Evolutionary conservation across 352 stramenopile genomes (phyloP), one percentile per base, ranked within the genome.

Genomic region (Thalassiosira mediterranea): DNA sequence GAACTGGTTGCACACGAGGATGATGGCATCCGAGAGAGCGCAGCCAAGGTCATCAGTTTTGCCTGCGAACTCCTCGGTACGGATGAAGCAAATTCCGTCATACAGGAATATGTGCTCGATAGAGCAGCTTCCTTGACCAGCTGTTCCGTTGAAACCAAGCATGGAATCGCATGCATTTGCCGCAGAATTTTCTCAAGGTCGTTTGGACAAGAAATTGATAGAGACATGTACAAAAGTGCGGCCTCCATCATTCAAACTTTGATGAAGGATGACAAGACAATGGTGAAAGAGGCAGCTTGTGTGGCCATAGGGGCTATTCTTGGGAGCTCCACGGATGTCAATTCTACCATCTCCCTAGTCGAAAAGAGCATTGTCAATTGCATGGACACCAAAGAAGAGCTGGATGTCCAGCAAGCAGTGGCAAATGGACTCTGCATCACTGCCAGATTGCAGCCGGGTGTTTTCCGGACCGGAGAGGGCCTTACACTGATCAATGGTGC

Each of bases 31-130:
- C 79, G 88, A 21, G 76, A 92, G 42, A 87, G 72, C 64, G 87
- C 85, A 26, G 84, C 83, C 4, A 93, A 93, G 63, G 88, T 93
- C 0, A 73, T 91, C 34, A 87, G 87, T 11, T 83, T 74, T 44
- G 74, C 82, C 26, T 90, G 79, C 63, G 76, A 86, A 19, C 74
- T 91, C 37, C 59, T 92, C 11, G 86, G 81, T 54, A 28, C 44
- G 8, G 76, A 90, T n/a, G 64, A 57, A 38, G 63, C 84, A 11
- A 75, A 67, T 17, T 52, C 76, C 26, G 63, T 84, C 3, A 48
- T 92, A 19, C 23, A 81, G 29, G 70, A 90, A 61, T 63, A 72
- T n/a, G 67, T 93, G 49, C 7, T 90, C 11, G 58, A 79, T 40
- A 75, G 68, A 62, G 64, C 59, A 15, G 68, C 69, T 19, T 48